Evolutionary conservation across 306 rosid genomes (phyloP), one percentile per base, ranked within the genome.

Genomic region (Lupinus albus): DNA sequence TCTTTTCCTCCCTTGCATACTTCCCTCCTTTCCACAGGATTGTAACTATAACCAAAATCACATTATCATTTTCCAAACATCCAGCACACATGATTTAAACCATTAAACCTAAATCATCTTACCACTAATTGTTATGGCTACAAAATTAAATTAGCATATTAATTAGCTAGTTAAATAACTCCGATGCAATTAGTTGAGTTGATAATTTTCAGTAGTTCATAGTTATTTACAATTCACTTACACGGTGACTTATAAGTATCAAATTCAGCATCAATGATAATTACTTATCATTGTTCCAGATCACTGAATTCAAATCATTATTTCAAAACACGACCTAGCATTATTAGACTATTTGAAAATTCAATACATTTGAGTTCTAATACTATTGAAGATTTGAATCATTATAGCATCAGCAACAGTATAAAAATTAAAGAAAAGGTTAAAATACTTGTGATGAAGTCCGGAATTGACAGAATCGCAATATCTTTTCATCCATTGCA

Each of bases 401-500:
- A 25, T 25, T 25, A 25, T 25, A 25, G 30, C 30, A 25, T 25
- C 30, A 2, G 30, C 2, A 39, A 39, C 3, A 39, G 10, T 10
- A 39, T 39, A 39, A 38, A 6, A 9, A 38, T 38, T 8, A 16
- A 67, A 48, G 17, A 18, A 39, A 4, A 7, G 7, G 25, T 35
- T 6, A 4, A 56, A 42, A 64, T 76, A 93, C 99, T 12, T 72
- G 46, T 72, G 47, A 6, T 0, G 33, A 68, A 30, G 57, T 42
- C 94, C 91, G 1, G 90, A 86, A 66, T 78, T 82, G 62, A 85
- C 81, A 0, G 99, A 88, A 76, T 93, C 99, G 25, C 96, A 88
- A 85, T 90, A 93, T 33, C 94, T 64, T 75, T 93, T 93, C 97
- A 93, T 75, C 99, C 99, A 93, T 54, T 90, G 99, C 94, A 90